Evolutionary conservation across 2,329 filamentous ascomycete genomes (phyloP).

Genomic region (Cladosporium sp.): DNA sequence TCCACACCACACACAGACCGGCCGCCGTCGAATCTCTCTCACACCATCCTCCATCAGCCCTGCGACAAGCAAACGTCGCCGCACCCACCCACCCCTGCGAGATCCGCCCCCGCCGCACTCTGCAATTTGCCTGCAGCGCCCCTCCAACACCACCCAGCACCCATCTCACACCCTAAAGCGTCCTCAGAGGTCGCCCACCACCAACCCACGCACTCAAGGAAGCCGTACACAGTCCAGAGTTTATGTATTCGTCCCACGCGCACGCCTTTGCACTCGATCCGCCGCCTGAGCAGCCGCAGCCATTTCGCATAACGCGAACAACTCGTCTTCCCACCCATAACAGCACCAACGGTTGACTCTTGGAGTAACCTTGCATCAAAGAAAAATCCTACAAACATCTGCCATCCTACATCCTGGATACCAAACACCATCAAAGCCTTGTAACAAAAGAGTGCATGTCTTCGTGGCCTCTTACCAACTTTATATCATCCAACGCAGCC

Average conservation of each 20-base stretch:
- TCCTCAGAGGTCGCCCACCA: constrained; percentile 25
- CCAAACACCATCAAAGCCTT: constrained; percentile 5
- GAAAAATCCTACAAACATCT: constrained; percentile 12
- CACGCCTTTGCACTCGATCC: constrained; percentile 91
- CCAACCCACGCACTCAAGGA: constrained; percentile 7
- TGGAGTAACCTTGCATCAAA: constrained; percentile 7
- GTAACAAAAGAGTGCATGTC: constrained; percentile 20
- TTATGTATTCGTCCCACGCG: constrained; percentile 99
- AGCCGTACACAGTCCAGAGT: constrained; percentile 50
- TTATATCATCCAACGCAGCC: constrained; percentile 1
- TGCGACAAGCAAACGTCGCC: constrained; percentile 21
- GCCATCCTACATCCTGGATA: constrained; percentile 21
- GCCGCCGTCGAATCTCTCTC: not conserved
- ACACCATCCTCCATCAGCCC: constrained; percentile 9
- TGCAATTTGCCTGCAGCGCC: constrained; percentile 15
- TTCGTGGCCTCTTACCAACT: constrained; percentile 9
- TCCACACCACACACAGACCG: constrained; percentile 6
- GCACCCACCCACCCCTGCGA: constrained; percentile 15
- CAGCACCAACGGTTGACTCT: constrained; percentile 81
- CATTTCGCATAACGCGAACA: constrained; percentile 95
- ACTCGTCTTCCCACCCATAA: constrained; percentile 80
- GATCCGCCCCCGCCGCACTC: constrained; percentile 19
- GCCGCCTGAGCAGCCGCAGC: constrained; percentile 86
- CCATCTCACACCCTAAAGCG: constrained; percentile 21
- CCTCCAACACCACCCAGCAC: constrained; percentile 13